A percentile compares a stretch with the other conserved stretches of the same genome.
These are phyloP conservation scores for Talaromyces rugulosus DNA, from an alignment of 2,329 filamentous ascomycete species.

Conservation along the genomic window DNA sequence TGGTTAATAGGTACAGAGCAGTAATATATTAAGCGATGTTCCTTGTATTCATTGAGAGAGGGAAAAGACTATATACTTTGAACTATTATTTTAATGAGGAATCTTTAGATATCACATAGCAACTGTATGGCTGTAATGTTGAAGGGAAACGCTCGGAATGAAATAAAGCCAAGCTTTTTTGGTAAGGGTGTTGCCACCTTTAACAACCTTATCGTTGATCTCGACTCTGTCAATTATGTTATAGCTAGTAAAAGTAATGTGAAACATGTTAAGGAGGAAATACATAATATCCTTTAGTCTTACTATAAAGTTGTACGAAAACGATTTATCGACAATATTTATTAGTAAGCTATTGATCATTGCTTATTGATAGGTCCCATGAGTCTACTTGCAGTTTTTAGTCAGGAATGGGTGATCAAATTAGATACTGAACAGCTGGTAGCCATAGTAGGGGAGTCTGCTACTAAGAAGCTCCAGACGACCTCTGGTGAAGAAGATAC, in stretches of 20 bases:
- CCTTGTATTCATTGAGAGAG: conserved; percentile 50
- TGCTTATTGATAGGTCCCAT: conserved; percentile 41
- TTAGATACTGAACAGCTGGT: conserved; percentile 29
- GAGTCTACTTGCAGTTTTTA: conserved; percentile 39
- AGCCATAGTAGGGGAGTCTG: conserved; percentile 1
- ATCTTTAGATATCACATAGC: conserved; percentile 3
- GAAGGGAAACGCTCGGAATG: conserved; percentile 3
- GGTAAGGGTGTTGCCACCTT: background rate
- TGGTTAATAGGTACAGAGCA: conserved; percentile 43
- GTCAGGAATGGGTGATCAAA: conserved; percentile 45
- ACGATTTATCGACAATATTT: conserved; percentile 61
- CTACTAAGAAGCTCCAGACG: conserved; percentile 1
- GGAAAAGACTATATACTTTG: conserved; percentile 45
- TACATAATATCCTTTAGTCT: conserved; percentile 57
- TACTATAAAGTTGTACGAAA: conserved; percentile 61
- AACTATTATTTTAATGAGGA: conserved; percentile 48
- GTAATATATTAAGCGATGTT: conserved; percentile 50
- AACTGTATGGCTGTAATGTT: conserved; percentile 4
- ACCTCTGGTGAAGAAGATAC: conserved; percentile 4
- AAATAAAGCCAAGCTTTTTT: background rate
- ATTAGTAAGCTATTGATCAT: conserved; percentile 54
- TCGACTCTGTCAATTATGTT: conserved; percentile 1
- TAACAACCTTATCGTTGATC: conserved; percentile 1
- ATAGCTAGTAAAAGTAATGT: conserved; percentile 9
- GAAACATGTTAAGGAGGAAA: conserved; percentile 18